These are phyloP conservation scores for Viola pubescens DNA, from an alignment of 441 rosid genomes.

Conservation along the genomic window DNA sequence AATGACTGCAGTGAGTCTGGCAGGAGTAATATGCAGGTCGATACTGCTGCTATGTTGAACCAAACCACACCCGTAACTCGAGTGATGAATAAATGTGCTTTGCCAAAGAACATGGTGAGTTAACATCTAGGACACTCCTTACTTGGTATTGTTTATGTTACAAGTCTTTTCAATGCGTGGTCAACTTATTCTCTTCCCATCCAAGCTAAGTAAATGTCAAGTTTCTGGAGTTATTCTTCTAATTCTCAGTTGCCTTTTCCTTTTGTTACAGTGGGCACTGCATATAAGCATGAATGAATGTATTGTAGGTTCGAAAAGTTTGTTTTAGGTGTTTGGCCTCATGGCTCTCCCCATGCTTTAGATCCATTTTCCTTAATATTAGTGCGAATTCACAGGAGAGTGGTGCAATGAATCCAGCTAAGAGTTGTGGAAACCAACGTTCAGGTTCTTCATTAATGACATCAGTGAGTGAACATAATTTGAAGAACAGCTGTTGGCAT, in stretches of 20 bases:
- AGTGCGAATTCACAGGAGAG: conserved; percentile 35
- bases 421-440: conserved; percentile 26
- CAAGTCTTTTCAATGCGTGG: conserved; percentile 4
- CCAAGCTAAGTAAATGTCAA: no score
- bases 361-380: conserved; percentile 8
- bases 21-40: conserved; percentile 30
- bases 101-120: conserved; percentile 37
- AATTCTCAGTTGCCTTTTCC: not conserved
- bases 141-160: conserved; percentile 2
- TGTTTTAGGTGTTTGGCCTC: not conserved
- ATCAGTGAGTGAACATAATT: conserved; percentile 33
- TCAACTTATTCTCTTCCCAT: not conserved
- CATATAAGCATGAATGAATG: not conserved
- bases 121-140: not conserved
- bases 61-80: conserved; percentile 28
- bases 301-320: not conserved
- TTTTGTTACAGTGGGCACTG: not conserved
- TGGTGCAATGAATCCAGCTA: conserved; percentile 23
- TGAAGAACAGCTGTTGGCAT: conserved; percentile 22
- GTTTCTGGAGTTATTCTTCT: not conserved
- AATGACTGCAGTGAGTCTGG: conserved; percentile 30
- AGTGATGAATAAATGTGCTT: conserved; percentile 22
- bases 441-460: conserved; percentile 25
- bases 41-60: conserved; percentile 24
- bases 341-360: not conserved